Conservation (phyloP, 2,329 filamentous ascomycete species). For the Teratosphaeria nubilosa region DNA sequence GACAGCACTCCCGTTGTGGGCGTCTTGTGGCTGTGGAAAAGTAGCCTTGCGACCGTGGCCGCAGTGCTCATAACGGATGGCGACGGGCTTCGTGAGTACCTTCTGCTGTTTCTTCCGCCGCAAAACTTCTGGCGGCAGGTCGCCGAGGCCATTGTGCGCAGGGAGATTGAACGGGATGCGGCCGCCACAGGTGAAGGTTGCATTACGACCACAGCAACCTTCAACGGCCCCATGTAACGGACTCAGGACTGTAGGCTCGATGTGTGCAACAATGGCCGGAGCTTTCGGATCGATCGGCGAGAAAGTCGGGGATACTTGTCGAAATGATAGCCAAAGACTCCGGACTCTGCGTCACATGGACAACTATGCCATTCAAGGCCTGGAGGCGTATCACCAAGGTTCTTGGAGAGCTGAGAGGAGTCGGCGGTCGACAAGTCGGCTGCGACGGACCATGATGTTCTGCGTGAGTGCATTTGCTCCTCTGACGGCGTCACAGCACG, state of each 20-base stretch:
- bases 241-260: not conserved
- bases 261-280: not conserved
- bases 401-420: too few relatives aligned
- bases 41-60: not conserved
- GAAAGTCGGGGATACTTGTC: not conserved
- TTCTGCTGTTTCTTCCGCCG: conserved; percentile 1
- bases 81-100: conserved; percentile 4
- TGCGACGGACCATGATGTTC: too few relatives aligned
- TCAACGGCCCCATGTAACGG: not conserved
- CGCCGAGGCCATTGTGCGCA: not conserved
- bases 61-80: conserved; percentile 4
- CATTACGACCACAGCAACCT: not conserved
- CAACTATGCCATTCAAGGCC: not conserved
- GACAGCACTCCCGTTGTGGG: not conserved
- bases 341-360: not conserved
- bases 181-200: conserved; percentile 1
- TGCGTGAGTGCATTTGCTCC: not conserved
- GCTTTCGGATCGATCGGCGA: not conserved
- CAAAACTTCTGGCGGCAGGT: conserved; percentile 2
- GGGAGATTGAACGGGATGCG: not conserved
- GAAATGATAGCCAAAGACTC: not conserved
- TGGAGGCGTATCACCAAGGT: too few relatives aligned
- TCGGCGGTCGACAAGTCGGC: too few relatives aligned
- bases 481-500: not conserved
- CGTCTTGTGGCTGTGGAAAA: not conserved